Percentiles rank a stretch among this genome's conserved stretches.
These are phyloP conservation scores for Claviceps quebecensis DNA, from an alignment of 2,329 filamentous ascomycete genomes.

Conservation along the genomic window DNA sequence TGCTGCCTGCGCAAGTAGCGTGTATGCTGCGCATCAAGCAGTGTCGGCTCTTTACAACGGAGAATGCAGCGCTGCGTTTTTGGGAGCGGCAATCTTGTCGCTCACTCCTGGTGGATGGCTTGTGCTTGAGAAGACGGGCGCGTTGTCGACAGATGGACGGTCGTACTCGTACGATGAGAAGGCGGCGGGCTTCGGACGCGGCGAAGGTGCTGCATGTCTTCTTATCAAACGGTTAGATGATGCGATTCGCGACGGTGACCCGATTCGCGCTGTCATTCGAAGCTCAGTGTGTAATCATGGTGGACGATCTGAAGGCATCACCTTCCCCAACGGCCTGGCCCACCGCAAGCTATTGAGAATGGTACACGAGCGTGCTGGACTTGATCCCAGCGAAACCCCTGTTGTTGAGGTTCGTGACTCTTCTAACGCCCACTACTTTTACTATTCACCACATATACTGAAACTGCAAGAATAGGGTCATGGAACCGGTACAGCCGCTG, in stretches of 20 bases:
- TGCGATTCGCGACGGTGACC: constrained; percentile 28
- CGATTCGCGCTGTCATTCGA: constrained; percentile 13
- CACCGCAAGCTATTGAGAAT: constrained; percentile 20
- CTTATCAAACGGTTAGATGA: constrained; percentile 28
- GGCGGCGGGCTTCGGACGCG: constrained; percentile 31
- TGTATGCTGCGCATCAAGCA: constrained; percentile 20
- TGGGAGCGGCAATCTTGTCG: constrained; percentile 9
- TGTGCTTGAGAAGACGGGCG: constrained; percentile 4
- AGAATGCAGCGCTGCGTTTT: constrained; percentile 6
- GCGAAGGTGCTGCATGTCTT: constrained; percentile 29
- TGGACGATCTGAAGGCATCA: constrained; percentile 6
- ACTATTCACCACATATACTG: background rate
- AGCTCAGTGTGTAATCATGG: constrained; percentile 5
- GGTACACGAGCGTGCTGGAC: constrained; percentile 20
- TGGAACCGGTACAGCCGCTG: constrained; percentile 18
- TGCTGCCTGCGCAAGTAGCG: constrained; percentile 23
- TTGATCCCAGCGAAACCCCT: constrained; percentile 9
- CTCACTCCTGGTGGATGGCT: constrained; percentile 8
- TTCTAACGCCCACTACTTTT: background rate
- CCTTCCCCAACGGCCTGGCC: constrained; percentile 3
- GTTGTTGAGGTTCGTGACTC: constrained; percentile 6
- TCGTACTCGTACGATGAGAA: constrained; percentile 21
- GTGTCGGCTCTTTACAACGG: constrained; percentile 3
- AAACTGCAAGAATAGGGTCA: constrained; percentile 6
- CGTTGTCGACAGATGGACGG: constrained; percentile 14